Evolutionary conservation across 2,329 filamentous ascomycete genomes (phyloP), one percentile per base, ranked within the genome.

Genomic region (Xylaria hypoxylon): DNA sequence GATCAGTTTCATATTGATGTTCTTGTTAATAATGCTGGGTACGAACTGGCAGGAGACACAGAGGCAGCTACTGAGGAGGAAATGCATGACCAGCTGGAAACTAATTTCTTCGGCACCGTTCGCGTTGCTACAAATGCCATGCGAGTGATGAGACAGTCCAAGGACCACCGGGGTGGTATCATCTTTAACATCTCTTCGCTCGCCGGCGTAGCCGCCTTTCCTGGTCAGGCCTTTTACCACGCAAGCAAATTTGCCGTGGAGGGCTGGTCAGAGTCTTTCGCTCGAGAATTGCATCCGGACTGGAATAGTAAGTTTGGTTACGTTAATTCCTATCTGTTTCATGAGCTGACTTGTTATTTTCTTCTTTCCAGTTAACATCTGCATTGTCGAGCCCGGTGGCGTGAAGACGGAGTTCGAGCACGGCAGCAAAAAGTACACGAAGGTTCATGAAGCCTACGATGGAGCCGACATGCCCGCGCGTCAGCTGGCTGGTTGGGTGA

Each of bases 111-210:
- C 55, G 68, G 68, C 5, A 52, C 51, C 38, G 62, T 67, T 50
- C 61, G 68, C 19, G 55, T 63, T 5, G 52, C 65, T 40, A 69
- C 62, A 6, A 26, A 19, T 11, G 68, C 68, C 17, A 28, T 53
- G 6, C 28, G 22, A 17, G 48, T 62, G 17, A 69, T 69, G 65
- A 52, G 68, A 19, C 45, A 57, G 53, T 26, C 44, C 10, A 45
- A 40, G 55, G 60, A 42, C 7, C 45, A 40, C 19, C 52, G 57
- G 15, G 68, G 65, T 3, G 68, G 68, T 8, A 44, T 69, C 15
- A 62, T 69, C 38, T 63, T 68, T 42, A 64, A 69, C n/a, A 55
- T 69, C 13, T 68, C 68, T 10, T 69, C 68, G n/a, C 65, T 69
- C 19, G 65, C 65, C 13, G 68, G 65, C 15, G 57, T 65, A 13